These are phyloP conservation scores for Trifolium pratense DNA, from an alignment of 306 rosid genomes.

Conservation along the genomic window DNA sequence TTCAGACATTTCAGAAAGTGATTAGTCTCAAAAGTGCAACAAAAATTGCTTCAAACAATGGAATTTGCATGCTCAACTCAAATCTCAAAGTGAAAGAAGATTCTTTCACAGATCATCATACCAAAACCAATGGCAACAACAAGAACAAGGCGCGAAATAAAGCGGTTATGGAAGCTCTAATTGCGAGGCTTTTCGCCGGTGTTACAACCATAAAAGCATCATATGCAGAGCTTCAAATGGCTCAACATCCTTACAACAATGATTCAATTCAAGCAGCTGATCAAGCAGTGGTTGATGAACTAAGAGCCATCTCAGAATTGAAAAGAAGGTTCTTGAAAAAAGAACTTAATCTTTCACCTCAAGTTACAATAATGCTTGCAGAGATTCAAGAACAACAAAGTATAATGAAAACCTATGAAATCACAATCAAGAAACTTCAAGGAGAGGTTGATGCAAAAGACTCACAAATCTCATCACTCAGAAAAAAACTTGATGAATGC, in stretches of 20 bases:
- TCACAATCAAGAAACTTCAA: constrained; percentile 71
- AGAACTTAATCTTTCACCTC: constrained; percentile 87
- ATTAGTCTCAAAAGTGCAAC: constrained; percentile 68
- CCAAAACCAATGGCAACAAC: constrained; percentile 39
- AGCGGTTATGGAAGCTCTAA: constrained; percentile 83
- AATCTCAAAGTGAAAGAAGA: constrained; percentile 58
- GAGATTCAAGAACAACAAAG: constrained; percentile 97
- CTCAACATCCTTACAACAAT: constrained; percentile 83
- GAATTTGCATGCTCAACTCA: constrained; percentile 71
- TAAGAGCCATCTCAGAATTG: constrained; percentile 72
- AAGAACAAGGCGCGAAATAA: constrained; percentile 49
- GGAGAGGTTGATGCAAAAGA: constrained; percentile 55
- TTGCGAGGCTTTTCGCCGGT: constrained; percentile 85
- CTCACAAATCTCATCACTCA: constrained; percentile 33
- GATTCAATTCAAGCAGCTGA: constrained; percentile 80
- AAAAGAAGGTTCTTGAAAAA: constrained; percentile 70
- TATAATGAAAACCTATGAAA: constrained; percentile 82
- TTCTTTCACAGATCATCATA: constrained; percentile 35
- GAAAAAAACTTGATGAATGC: constrained; percentile 50
- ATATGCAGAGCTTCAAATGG: constrained; percentile 95
- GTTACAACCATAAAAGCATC: constrained; percentile 93
- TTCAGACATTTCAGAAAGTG: constrained; percentile 68
- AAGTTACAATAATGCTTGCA: constrained; percentile 83
- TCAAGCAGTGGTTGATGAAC: constrained; percentile 81
- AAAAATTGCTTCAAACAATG: constrained; percentile 72